Base-by-base conservation (phyloP, 2,329 filamentous ascomycete genomes). In the Bipolaris gigantea region DNA sequence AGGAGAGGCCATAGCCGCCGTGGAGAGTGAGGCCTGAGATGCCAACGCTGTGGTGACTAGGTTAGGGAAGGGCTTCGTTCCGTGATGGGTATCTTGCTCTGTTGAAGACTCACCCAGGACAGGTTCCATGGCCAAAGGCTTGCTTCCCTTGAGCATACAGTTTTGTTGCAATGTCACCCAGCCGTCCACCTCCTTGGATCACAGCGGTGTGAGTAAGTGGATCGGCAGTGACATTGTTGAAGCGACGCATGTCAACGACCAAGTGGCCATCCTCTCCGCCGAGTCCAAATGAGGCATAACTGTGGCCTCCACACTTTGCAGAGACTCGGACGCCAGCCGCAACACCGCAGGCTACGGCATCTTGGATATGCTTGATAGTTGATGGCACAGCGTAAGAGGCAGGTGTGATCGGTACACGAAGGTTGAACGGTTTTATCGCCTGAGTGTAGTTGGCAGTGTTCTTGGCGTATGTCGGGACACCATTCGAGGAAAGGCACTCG, bases 231-330 rank as follows among this genome's bases (percentile, higher is more conserved):
- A 81, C 75, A 33, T 63, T 66, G 54, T 76, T 75, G 63, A 81
- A 77, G 32, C 73, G 69, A 42, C 76, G 67, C 63, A 82, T 67
- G 58, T 80, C 77, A 6, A 82, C 68, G 1, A 79, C 72, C 44
- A 81, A 56, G 53, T 77, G 75, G 1, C 77, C 79, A 56, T 81
- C 68, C 60, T 78, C 73, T 7, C 78, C 78, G 18, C 78, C 78
- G 0, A 80, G 71, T 0, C 77, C 78, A 46, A 78, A 76, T 0
- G 77, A 76, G 1, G 69, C 84, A 57, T 84, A 88, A 0, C 83
- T 86, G 60, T 87, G 85, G 0, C 85, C 85, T 11, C 85, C 85
- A 2, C 83, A 85, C 55, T 78, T 82, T 15, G 84, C 80, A 62
- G 85, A 83, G 0, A 87, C 82, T 49, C 79, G 78, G 23, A 81